These are phyloP conservation scores for Hymenoscyphus infarciens DNA, from an alignment of 2,329 filamentous ascomycete genomes.

Conservation along the genomic window DNA sequence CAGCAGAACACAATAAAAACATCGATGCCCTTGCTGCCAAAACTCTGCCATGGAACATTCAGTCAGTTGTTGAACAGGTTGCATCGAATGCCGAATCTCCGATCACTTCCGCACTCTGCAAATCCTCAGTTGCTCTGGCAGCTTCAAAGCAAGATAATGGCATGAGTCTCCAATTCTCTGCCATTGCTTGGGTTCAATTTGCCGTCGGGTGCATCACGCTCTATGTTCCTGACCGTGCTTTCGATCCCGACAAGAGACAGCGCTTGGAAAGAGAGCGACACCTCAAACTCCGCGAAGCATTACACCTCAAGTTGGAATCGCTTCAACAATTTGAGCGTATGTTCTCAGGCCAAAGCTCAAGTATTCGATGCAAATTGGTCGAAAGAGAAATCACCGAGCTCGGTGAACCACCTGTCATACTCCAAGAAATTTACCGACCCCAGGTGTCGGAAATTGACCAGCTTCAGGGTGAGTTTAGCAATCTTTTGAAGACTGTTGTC, in stretches of 20 bases:
- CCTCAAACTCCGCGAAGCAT: constrained; percentile 49
- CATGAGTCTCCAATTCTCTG: constrained; percentile 37
- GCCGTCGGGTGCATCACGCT: constrained; percentile 70
- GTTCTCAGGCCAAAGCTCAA: constrained; percentile 67
- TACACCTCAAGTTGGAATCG: constrained; percentile 56
- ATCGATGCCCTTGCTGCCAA: background rate
- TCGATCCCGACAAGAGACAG: constrained; percentile 71
- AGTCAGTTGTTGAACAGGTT: background rate
- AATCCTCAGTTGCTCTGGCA: constrained; percentile 31
- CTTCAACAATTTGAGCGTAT: constrained; percentile 62
- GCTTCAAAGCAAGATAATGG: constrained; percentile 31
- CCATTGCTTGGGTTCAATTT: constrained; percentile 71
- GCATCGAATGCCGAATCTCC: constrained; percentile 13
- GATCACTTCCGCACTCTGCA: constrained; percentile 38
- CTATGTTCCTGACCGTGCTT: constrained; percentile 81
- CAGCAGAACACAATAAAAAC: background rate
- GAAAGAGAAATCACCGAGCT: constrained; percentile 59
- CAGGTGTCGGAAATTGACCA: constrained; percentile 61
- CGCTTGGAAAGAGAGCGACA: constrained; percentile 62
- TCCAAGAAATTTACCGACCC: constrained; percentile 69
- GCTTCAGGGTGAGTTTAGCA: constrained; percentile 80
- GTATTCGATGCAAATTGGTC: constrained; percentile 61
- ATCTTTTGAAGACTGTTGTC: constrained; percentile 55
- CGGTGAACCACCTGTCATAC: constrained; percentile 62
- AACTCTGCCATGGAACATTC: background rate